phyloP scores from a whole-genome alignment of 768 basidiomycete genomes.

The Tylopilus rubrobrunneus region DNA sequence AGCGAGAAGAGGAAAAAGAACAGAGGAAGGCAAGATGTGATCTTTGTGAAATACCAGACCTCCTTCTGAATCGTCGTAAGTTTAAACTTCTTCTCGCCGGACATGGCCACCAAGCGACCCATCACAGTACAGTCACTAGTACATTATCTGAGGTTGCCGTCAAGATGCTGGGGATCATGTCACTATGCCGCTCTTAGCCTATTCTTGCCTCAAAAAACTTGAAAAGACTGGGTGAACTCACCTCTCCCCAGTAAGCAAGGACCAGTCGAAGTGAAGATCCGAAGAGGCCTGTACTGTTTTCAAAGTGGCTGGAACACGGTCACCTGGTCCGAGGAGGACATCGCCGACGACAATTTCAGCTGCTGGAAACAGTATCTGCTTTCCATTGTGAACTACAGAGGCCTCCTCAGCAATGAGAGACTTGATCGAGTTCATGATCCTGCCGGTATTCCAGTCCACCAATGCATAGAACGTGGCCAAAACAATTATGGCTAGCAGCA shows the following conservation, averaged over 20 bases:
- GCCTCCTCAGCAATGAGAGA: conserved; percentile 59
- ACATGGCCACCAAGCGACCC: too few species aligned
- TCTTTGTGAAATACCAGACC: too few species aligned
- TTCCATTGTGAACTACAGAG: conserved; percentile 47
- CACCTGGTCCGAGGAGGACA: conserved; percentile 45
- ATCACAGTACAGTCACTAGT: conserved; percentile 38
- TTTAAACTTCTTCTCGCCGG: too few species aligned
- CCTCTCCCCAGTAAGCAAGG: too few species aligned
- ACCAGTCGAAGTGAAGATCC: too few species aligned
- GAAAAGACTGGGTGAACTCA: conserved; percentile 6
- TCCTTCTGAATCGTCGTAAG: too few species aligned
- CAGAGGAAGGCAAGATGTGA: too few species aligned
- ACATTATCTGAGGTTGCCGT: conserved; percentile 43
- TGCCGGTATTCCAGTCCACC: too few species aligned
- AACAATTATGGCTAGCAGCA: conserved; percentile 38
- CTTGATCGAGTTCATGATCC: conserved; percentile 53
- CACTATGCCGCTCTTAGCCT: conserved; percentile 23
- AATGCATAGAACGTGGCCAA: too few species aligned
- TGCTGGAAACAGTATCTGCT: conserved; percentile 44
- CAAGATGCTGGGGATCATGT: conserved; percentile 41
- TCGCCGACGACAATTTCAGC: conserved; percentile 56
- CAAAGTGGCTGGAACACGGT: conserved; percentile 56
- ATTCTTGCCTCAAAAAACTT: background rate
- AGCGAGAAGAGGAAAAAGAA: too few species aligned
- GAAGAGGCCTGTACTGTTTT: conserved; percentile 50